Evolutionary conservation across 306 rosid genomes (phyloP), one percentile per base, ranked within the genome.

Genomic region (Vigna reflexopilosa): DNA sequence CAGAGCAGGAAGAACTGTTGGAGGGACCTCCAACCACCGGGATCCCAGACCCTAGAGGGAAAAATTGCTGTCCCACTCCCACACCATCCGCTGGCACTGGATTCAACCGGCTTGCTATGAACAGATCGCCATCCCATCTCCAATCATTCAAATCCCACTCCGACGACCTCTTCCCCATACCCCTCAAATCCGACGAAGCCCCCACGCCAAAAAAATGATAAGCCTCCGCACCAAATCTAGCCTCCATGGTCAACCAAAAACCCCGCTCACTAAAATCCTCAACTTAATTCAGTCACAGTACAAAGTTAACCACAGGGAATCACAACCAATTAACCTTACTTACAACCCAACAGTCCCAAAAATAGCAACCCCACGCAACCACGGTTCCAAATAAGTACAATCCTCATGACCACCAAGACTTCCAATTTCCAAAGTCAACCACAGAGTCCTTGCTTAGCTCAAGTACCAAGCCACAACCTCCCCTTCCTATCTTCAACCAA

Each of bases 41-140:
- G 75, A 77, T 83, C 74, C 86, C 95, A 1, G 88, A 79, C 56
- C 86, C 92, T 20, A 68, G 74, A 38, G 94, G 96, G n/a, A 90
- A 83, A 78, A 88, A 75, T 44, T 90, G 96, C 47, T 76, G 87
- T 34, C 88, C 88, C 70, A 81, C 85, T 63, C 87, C 83, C 67
- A 84, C 76, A 38, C 78, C 54, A 68, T 77, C 86, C 6, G 84
- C 79, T 3, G 90, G 90, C 22, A 81, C 86, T 9, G 91, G 86
- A 84, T 70, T 89, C 56, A 88, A 49, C 5, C 79, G 83, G 50
- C 82, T 82, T 26, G 98, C 97, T 44, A 90, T 67, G 50, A 93
- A 93, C 56, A 91, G 97, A 89, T 93, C 85, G 10, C 97, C 92
- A 66, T 90, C 98, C 96, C 96, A 94, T 63, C 85, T 90, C 97